These are phyloP conservation scores for Candida fluviatilis DNA, from an alignment of 805 yeast genomes.

Conservation along the genomic window DNA sequence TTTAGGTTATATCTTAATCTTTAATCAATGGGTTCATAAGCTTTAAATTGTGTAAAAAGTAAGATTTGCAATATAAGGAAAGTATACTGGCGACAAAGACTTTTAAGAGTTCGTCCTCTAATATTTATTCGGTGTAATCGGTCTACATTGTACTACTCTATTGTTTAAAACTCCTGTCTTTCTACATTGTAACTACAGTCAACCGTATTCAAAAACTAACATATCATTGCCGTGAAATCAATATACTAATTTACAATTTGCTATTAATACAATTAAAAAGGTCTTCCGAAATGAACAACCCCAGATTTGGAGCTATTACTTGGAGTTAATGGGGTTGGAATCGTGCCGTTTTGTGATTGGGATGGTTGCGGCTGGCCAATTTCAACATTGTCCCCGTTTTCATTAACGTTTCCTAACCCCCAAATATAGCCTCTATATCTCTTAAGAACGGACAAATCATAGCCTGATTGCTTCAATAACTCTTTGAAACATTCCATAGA, in stretches of 20 bases:
- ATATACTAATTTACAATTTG: slow-evolving; percentile 4
- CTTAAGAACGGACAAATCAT: slow-evolving; percentile 18
- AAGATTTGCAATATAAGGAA: background rate
- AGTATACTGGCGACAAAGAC: too few relatives aligned
- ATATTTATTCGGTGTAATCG: too few relatives aligned
- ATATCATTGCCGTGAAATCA: slow-evolving; percentile 1
- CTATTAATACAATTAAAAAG: slow-evolving; percentile 10
- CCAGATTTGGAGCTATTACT: slow-evolving; percentile 18
- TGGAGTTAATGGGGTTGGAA: slow-evolving; percentile 22
- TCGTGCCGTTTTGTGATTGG: slow-evolving; percentile 2
- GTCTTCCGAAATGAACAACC: slow-evolving; percentile 29
- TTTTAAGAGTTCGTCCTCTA: too few relatives aligned
- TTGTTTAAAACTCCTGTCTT: too few relatives aligned
- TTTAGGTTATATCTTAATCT: slow-evolving; percentile 2
- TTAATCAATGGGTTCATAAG: slow-evolving; percentile 4
- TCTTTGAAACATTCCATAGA: slow-evolving; percentile 65
- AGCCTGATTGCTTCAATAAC: slow-evolving; percentile 29
- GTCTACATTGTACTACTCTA: too few relatives aligned
- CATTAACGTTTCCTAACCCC: slow-evolving; percentile 39
- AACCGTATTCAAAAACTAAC: background rate
- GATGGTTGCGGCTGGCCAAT: slow-evolving; percentile 3
- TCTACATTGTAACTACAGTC: too few relatives aligned
- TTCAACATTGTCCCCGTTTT: slow-evolving; percentile 7
- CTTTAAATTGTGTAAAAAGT: background rate
- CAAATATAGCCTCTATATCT: slow-evolving; percentile 49